Conservation (phyloP, 2,329 filamentous ascomycete species). For the Aspergillus terreus region DNA sequence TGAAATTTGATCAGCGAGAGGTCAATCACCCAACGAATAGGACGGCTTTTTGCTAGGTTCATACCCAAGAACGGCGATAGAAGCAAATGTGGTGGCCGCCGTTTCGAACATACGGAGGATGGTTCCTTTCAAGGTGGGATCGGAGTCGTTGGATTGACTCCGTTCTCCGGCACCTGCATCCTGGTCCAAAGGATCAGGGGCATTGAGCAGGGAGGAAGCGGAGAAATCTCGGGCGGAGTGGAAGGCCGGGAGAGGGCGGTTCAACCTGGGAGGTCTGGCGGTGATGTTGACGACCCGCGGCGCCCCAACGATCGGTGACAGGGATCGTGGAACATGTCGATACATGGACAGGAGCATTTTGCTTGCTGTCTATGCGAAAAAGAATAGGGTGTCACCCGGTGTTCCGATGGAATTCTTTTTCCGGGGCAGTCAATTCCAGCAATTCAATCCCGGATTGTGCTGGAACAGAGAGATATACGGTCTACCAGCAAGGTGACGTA, state of each 20-base stretch:
- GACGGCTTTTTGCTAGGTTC: slow-evolving; percentile 1
- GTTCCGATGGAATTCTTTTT: not conserved
- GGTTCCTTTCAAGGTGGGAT: slow-evolving; percentile 35
- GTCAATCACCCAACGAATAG: not conserved
- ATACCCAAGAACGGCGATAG: slow-evolving; percentile 66
- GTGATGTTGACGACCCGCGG: not conserved
- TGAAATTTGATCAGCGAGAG: slow-evolving; percentile 20
- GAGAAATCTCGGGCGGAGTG: slow-evolving; percentile 22
- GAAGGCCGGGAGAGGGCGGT: slow-evolving; percentile 12
- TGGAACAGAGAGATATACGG: not conserved
- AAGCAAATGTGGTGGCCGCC: slow-evolving; percentile 71
- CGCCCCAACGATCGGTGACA: slow-evolving; percentile 11
- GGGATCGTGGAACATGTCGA: slow-evolving; percentile 21
- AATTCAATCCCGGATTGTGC: not conserved
- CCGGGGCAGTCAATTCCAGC: not conserved
- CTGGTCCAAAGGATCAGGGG: slow-evolving; percentile 27
- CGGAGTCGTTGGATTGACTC: slow-evolving; percentile 23
- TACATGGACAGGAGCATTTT: slow-evolving; percentile 18
- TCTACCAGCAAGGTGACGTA: slow-evolving; percentile 1
- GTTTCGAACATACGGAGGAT: slow-evolving; percentile 66
- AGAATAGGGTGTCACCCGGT: not conserved
- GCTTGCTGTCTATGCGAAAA: slow-evolving; percentile 7
- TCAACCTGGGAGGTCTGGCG: slow-evolving; percentile 11
- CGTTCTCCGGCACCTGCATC: slow-evolving; percentile 26
- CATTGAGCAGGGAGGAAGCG: slow-evolving; percentile 18